A percentile compares a stretch with the other conserved stretches of the same genome.
These are phyloP conservation scores for Cladosporium cucumerinum DNA, from an alignment of 2,329 filamentous ascomycete species.

Conservation along the genomic window DNA sequence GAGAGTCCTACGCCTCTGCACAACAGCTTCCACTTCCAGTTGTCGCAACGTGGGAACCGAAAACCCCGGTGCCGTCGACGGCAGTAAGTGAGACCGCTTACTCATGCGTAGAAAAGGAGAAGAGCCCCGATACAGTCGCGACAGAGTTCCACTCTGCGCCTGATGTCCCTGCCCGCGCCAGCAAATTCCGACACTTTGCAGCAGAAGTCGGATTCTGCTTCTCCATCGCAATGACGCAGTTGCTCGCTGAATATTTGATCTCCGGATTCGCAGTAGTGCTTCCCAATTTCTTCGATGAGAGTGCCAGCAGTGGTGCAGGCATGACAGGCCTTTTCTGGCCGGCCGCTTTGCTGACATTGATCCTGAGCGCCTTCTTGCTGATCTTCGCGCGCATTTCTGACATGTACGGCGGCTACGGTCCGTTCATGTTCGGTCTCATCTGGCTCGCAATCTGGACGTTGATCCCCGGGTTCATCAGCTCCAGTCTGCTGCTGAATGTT, in stretches of 20 bases:
- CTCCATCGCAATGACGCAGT: slow-evolving; percentile 36
- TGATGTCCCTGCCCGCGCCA: slow-evolving; percentile 12
- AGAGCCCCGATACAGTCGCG: not conserved
- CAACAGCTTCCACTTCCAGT: not conserved
- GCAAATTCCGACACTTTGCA: slow-evolving; percentile 30
- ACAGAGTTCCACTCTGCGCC: not conserved
- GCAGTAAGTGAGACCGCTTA: not conserved
- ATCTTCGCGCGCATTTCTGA: slow-evolving; percentile 35
- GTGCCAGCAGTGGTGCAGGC: slow-evolving; percentile 10
- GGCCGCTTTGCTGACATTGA: slow-evolving; percentile 34
- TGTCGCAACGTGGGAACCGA: not conserved
- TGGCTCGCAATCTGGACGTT: slow-evolving; percentile 37
- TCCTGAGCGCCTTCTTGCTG: slow-evolving; percentile 34
- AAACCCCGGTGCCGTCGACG: not conserved
- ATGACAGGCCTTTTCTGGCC: slow-evolving; percentile 35
- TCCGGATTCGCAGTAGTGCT: slow-evolving; percentile 37
- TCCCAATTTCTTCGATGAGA: slow-evolving; percentile 26
- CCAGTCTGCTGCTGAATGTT: slow-evolving; percentile 30
- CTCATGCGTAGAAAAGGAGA: not conserved
- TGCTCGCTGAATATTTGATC: slow-evolving; percentile 38
- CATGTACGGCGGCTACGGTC: slow-evolving; percentile 36
- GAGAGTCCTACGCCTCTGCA: slow-evolving; percentile 3
- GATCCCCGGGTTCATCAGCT: slow-evolving; percentile 32
- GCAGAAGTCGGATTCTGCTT: slow-evolving; percentile 36
- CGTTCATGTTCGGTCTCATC: slow-evolving; percentile 35